A percentile compares a stretch with the other conserved stretches of the same genome.
phyloP scores from a whole-genome alignment of 495 filamentous ascomycete genomes.

The Xylaria venustula region DNA sequence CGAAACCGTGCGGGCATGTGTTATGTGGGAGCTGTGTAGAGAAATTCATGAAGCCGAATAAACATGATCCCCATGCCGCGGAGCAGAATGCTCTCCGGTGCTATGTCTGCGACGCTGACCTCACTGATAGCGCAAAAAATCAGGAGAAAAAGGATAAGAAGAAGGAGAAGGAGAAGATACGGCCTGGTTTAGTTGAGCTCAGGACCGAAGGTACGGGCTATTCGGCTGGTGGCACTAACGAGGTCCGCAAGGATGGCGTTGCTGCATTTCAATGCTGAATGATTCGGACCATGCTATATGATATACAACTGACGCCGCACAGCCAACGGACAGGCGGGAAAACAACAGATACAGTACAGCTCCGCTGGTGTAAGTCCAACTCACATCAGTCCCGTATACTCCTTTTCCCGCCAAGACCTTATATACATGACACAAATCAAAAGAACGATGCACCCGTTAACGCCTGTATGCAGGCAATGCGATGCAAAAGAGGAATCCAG shows the following conservation, averaged over 20 bases:
- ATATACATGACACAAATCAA: neutral
- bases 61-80: slow-evolving; percentile 63
- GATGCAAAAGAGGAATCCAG: neutral
- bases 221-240: slow-evolving; percentile 78
- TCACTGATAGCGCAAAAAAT: slow-evolving; percentile 30
- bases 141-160: slow-evolving; percentile 58
- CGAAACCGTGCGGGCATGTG: slow-evolving; percentile 92
- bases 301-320: too few species aligned
- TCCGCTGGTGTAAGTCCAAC: slow-evolving; percentile 1
- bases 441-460: neutral
- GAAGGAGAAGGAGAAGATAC: slow-evolving; percentile 56
- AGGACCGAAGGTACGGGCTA: slow-evolving; percentile 91
- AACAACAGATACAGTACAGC: neutral
- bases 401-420: neutral
- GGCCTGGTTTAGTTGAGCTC: slow-evolving; percentile 79
- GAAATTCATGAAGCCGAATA: slow-evolving; percentile 74
- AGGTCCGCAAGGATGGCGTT: slow-evolving; percentile 74
- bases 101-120: slow-evolving; percentile 84
- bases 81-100: slow-evolving; percentile 62
- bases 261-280: slow-evolving; percentile 74
- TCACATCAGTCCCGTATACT: neutral
- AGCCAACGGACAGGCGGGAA: neutral
- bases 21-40: slow-evolving; percentile 84
- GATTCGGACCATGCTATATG: slow-evolving; percentile 8
- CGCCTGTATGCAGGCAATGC: neutral